Percentiles rank a stretch among this genome's conserved stretches.
phyloP scores from a whole-genome alignment of 2,329 filamentous ascomycete genomes.

The Apiospora arundinis region DNA sequence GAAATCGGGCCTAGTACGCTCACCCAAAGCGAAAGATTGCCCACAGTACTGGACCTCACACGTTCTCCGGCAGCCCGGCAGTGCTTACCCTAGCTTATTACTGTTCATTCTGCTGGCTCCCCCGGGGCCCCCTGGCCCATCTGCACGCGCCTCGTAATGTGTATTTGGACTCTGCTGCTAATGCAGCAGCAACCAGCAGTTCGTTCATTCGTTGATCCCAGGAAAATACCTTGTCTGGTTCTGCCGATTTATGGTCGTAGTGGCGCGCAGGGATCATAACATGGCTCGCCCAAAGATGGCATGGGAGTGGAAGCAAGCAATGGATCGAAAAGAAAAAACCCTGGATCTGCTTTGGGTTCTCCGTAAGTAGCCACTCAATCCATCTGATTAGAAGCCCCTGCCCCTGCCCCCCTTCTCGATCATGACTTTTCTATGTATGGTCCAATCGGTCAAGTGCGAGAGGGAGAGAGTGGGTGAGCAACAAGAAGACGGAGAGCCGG shows the following conservation, averaged over 20 bases:
- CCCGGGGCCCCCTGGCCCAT: background rate
- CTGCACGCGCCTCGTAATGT: background rate
- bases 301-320: too few species aligned
- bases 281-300: too few species aligned
- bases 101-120: background rate
- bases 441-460: too few species aligned
- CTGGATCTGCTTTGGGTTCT: too few species aligned
- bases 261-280: background rate
- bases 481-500: too few species aligned
- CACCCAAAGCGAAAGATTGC: background rate
- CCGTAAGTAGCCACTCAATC: too few species aligned
- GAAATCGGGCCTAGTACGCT: background rate
- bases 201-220: constrained; percentile 5
- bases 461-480: too few species aligned
- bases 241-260: constrained; percentile 1
- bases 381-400: too few species aligned
- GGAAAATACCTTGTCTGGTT: background rate
- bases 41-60: too few species aligned
- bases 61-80: constrained; percentile 9
- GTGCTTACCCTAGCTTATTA: background rate
- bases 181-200: background rate
- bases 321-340: too few species aligned
- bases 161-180: background rate
- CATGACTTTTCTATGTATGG: too few species aligned
- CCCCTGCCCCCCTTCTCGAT: too few species aligned